These are phyloP conservation scores for Cladosporium sp. DNA, from an alignment of 2,329 filamentous ascomycete species.

Conservation along the genomic window DNA sequence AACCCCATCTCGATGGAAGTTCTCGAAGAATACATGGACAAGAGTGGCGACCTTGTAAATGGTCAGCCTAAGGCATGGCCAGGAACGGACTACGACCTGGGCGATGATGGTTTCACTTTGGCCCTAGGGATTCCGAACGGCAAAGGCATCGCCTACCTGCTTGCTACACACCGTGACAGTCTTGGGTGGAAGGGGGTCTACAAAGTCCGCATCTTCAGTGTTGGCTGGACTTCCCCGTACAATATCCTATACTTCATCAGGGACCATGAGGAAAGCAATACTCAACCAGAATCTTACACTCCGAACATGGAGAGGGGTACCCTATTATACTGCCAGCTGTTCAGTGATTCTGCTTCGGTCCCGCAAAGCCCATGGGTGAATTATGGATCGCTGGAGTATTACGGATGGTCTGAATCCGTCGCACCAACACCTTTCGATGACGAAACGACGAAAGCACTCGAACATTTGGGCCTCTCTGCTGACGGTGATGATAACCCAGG, in stretches of 20 bases:
- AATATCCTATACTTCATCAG: slow-evolving; percentile 13
- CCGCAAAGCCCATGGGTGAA: not conserved
- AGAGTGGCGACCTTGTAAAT: not conserved
- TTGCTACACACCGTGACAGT: slow-evolving; percentile 6
- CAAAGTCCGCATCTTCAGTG: slow-evolving; percentile 12
- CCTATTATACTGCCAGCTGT: not conserved
- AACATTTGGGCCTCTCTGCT: too few species aligned
- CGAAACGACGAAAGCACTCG: too few species aligned
- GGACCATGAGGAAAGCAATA: not conserved
- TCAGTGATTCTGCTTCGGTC: not conserved
- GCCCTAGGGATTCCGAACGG: slow-evolving; percentile 6
- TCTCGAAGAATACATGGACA: not conserved
- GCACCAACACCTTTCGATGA: too few species aligned
- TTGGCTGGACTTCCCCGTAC: not conserved
- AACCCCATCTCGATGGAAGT: not conserved
- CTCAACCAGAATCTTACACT: not conserved
- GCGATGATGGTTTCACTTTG: slow-evolving; percentile 8
- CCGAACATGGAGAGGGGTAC: not conserved
- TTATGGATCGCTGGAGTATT: not conserved
- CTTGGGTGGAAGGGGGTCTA: slow-evolving; percentile 11
- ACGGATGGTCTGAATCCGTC: too few species aligned
- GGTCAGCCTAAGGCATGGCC: slow-evolving; percentile 2
- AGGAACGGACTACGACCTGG: slow-evolving; percentile 1
- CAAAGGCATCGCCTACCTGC: slow-evolving; percentile 10
- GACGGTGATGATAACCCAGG: not conserved